Evolutionary conservation across 2,329 filamentous ascomycete genomes (phyloP).

Genomic region (Ilyonectria robusta): DNA sequence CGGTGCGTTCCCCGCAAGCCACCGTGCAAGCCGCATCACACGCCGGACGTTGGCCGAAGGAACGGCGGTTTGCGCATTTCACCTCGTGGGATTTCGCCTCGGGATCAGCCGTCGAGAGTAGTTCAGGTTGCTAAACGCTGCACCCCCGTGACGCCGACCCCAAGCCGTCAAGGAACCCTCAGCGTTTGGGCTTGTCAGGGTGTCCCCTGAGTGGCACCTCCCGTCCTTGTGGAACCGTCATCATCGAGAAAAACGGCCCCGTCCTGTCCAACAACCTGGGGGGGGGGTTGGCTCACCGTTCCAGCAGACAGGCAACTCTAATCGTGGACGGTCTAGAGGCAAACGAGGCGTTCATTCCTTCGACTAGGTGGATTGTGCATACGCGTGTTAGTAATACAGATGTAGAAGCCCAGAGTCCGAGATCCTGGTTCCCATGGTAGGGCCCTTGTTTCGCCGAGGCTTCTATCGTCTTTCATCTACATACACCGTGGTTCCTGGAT

Average conservation of each 20-base stretch:
- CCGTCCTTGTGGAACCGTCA: constrained; percentile 23
- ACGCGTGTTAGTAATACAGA: constrained; percentile 7
- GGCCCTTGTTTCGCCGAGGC: constrained; percentile 14
- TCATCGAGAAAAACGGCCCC: not conserved
- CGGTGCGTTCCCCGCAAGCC: constrained; percentile 6
- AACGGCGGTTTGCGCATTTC: not conserved
- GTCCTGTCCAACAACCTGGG: not conserved
- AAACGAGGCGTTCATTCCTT: constrained; percentile 6
- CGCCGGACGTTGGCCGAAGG: constrained; percentile 5
- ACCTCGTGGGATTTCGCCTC: not conserved
- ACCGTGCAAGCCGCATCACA: not conserved
- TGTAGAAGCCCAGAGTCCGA: constrained; percentile 8
- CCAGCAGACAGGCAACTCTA: constrained; percentile 5
- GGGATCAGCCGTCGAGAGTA: not conserved
- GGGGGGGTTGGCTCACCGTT: constrained; percentile 2
- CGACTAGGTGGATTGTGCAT: constrained; percentile 5
- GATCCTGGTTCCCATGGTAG: constrained; percentile 10
- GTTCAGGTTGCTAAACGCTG: not conserved
- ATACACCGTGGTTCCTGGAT: not conserved
- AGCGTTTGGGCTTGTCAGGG: constrained; percentile 9
- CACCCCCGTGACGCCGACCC: not conserved
- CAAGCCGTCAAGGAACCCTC: not conserved
- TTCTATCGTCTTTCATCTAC: constrained; percentile 22
- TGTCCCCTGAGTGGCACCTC: constrained; percentile 1
- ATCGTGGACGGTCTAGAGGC: not conserved